Evolutionary conservation across 805 yeast species (phyloP).

Genomic region (Barnettozyma siamensis): DNA sequence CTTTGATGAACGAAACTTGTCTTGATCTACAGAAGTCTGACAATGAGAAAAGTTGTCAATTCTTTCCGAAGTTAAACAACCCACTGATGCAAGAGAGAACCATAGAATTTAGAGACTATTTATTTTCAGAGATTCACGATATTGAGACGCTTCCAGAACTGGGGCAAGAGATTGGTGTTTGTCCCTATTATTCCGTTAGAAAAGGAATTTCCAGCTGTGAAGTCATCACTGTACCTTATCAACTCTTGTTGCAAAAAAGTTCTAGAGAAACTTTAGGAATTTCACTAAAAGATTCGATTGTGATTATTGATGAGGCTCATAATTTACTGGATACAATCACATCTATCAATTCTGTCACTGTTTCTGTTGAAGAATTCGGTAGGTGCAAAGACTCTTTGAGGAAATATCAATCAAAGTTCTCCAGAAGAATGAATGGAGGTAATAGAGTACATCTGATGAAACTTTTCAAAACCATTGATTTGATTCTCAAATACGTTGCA

Average conservation of each 20-base stretch:
- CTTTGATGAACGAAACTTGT: conserved; percentile 75
- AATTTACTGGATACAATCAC: conserved; percentile 75
- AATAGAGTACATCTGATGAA: conserved; percentile 68
- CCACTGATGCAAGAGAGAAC: conserved; percentile 21
- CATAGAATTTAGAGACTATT: conserved; percentile 41
- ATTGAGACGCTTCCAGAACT: conserved; percentile 69
- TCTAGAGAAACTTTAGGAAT: conserved; percentile 57
- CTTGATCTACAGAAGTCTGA: conserved; percentile 53
- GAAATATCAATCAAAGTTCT: conserved; percentile 53
- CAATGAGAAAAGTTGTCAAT: conserved; percentile 33
- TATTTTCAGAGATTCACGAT: conserved; percentile 41
- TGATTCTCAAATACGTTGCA: conserved; percentile 44
- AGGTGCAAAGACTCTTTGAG: conserved; percentile 43
- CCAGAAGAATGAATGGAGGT: conserved; percentile 58
- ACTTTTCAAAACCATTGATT: conserved; percentile 48
- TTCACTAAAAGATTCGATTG: conserved; percentile 55
- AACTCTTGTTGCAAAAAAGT: conserved; percentile 55
- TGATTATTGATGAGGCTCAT: conserved; percentile 91
- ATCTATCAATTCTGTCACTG: conserved; percentile 56
- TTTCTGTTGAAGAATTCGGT: conserved; percentile 45
- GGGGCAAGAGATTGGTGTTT: conserved; percentile 52
- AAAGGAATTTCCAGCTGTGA: conserved; percentile 55
- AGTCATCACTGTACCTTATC: conserved; percentile 81
- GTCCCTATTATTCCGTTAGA: conserved; percentile 81
- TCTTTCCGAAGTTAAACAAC: conserved; percentile 31